phyloP scores from a whole-genome alignment of 306 rosid genomes.

The Hylodesmum podocarpum region DNA sequence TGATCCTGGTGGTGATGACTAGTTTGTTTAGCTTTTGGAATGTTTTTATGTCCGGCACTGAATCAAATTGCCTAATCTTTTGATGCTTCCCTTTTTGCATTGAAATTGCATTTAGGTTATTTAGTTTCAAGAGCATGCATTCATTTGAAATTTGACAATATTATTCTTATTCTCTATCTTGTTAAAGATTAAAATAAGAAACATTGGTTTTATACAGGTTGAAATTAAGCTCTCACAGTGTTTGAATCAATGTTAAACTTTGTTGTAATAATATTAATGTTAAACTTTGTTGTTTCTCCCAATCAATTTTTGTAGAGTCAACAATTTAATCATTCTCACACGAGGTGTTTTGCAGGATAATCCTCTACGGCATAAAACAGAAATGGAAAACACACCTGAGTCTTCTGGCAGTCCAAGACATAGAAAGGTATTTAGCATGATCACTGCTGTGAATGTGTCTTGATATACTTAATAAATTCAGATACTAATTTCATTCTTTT shows the following conservation, averaged over 20 bases:
- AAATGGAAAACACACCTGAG: conserved; percentile 40
- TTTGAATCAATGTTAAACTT: conserved; percentile 7
- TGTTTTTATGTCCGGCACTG: not conserved
- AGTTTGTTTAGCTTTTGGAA: conserved; percentile 3
- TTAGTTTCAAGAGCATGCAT: not conserved
- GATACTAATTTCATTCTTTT: conserved; percentile 3
- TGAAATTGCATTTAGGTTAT: not conserved
- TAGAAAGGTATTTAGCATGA: conserved; percentile 37
- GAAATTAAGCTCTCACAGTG: not conserved
- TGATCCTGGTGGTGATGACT: conserved; percentile 1
- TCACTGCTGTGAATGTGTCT: conserved; percentile 8
- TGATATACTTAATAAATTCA: not conserved
- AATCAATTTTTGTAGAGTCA: not conserved
- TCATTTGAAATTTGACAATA: not conserved
- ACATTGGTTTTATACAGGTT: no score
- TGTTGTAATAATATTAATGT: not conserved
- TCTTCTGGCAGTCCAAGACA: conserved; percentile 29
- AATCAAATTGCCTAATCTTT: not conserved
- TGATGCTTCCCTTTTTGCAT: not conserved
- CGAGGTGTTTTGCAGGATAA: conserved; percentile 43
- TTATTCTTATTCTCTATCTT: not conserved
- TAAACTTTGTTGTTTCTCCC: not conserved
- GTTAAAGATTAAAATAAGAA: not conserved
- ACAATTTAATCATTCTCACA: conserved; percentile 12
- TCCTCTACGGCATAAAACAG: conserved; percentile 36